These are phyloP conservation scores for Lenzites betulinus DNA, from an alignment of 768 basidiomycete species.

Conservation along the genomic window DNA sequence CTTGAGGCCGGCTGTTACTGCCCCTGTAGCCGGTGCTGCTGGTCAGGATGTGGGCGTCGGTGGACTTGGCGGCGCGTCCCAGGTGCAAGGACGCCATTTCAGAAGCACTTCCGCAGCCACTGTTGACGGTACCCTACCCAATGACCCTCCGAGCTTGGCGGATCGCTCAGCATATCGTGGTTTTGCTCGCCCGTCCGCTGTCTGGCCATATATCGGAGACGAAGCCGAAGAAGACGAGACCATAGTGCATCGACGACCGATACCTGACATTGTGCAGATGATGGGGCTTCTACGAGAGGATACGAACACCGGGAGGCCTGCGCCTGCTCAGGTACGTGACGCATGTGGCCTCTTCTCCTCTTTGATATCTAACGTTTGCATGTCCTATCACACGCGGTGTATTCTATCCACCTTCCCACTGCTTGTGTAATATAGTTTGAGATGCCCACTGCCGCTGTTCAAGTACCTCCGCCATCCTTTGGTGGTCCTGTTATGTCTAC, in stretches of 20 bases:
- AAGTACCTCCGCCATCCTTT: too few relatives aligned
- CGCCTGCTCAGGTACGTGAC: conserved; percentile 3
- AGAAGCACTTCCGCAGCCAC: conserved; percentile 3
- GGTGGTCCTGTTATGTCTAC: too few relatives aligned
- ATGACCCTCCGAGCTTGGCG: neutral
- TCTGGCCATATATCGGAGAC: neutral
- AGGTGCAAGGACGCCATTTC: conserved; percentile 5
- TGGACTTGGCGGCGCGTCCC: neutral
- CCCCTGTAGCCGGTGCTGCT: neutral
- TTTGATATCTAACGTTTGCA: neutral
- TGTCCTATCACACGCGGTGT: neutral
- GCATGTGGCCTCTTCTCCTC: neutral
- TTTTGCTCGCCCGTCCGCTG: neutral
- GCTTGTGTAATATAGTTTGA: neutral
- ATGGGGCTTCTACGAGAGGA: conserved; percentile 3
- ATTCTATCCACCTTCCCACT: neutral
- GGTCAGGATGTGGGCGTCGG: neutral
- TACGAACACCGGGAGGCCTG: neutral
- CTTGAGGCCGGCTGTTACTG: neutral
- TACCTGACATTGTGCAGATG: conserved; percentile 10
- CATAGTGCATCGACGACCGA: neutral
- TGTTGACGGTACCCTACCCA: neutral
- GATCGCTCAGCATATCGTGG: neutral
- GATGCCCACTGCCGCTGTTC: neutral
- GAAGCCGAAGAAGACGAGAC: neutral